phyloP scores from a whole-genome alignment of 495 filamentous ascomycete species.

The Penicillium macrosclerotiorum region DNA sequence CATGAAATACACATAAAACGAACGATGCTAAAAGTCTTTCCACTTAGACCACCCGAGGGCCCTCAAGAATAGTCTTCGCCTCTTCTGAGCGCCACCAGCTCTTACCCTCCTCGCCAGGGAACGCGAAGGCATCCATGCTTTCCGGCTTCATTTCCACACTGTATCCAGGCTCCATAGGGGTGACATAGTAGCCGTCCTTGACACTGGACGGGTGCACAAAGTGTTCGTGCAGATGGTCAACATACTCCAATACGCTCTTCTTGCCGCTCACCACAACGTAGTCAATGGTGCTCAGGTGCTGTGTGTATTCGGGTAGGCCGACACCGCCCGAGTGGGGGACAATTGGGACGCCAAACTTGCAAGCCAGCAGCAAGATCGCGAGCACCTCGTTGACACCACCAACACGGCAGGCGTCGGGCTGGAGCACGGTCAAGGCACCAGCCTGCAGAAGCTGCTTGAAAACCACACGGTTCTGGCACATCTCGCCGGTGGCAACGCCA shows the following conservation, averaged over 20 bases:
- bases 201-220: constrained; percentile 80
- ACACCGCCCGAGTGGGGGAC: constrained; percentile 90
- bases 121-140: constrained; percentile 77
- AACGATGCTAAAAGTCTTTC: constrained; percentile 5
- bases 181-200: constrained; percentile 83
- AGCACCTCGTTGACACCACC: constrained; percentile 92
- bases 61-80: constrained; percentile 63
- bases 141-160: constrained; percentile 89
- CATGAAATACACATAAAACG: constrained; percentile 25
- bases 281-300: constrained; percentile 91
- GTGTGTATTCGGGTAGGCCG: constrained; percentile 89
- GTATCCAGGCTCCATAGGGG: constrained; percentile 79
- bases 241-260: constrained; percentile 81
- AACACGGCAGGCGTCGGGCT: constrained; percentile 88
- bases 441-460: constrained; percentile 87
- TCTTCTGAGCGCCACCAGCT: constrained; percentile 81
- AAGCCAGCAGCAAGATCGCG: constrained; percentile 85
- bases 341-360: constrained; percentile 78
- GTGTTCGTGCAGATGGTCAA: constrained; percentile 92
- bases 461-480: constrained; percentile 93
- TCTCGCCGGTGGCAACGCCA: constrained; percentile 90
- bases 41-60: constrained; percentile 37
- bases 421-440: constrained; percentile 81
- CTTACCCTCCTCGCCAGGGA: constrained; percentile 69
- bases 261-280: constrained; percentile 86